These are phyloP conservation scores for carrot (Daucus carota) DNA, from an alignment of 129 eudicot genomes.

Conservation along the genomic window DH1_v3.0 NC_030388.2:26074501-26075000, in stretches of 20 bases:
- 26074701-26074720: background rate
- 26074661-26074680: background rate
- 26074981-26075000: slow-evolving; percentile 52
- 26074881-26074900: background rate
- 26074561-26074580: background rate
- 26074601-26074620: background rate
- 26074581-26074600: background rate
- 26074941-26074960: slow-evolving; percentile 75
- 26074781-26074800: background rate
- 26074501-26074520: background rate
- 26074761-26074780: background rate
- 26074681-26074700: background rate
- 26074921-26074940: slow-evolving; percentile 40
- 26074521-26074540: background rate
- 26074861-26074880: background rate
- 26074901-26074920: slow-evolving; percentile 1
- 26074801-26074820: background rate
- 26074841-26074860: background rate
- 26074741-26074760: background rate
- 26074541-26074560: background rate
- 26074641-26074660: background rate
- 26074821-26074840: background rate
- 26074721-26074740: background rate
- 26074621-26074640: background rate
- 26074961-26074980: slow-evolving; percentile 71